Percentiles rank a stretch among this genome's conserved stretches.
These are phyloP conservation scores for Choiromyces venosus DNA, from an alignment of 495 filamentous ascomycete species.

Conservation along the genomic window DNA sequence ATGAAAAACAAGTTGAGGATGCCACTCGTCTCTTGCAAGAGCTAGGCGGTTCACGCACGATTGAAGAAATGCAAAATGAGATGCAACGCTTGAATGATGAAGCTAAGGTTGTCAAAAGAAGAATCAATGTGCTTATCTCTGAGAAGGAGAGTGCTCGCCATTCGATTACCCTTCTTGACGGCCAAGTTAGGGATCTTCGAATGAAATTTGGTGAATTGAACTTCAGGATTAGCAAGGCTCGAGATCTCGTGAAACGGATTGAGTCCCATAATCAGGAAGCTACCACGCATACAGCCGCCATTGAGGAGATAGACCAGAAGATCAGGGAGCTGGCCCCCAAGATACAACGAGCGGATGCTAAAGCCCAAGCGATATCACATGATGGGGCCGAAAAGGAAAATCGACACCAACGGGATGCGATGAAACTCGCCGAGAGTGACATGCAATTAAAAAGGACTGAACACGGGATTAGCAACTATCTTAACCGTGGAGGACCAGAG, in stretches of 20 bases:
- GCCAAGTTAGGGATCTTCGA: conserved; percentile 62
- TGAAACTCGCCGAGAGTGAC: conserved; percentile 63
- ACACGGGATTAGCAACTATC: conserved; percentile 72
- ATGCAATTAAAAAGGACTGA: conserved; percentile 70
- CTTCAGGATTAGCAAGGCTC: conserved; percentile 73
- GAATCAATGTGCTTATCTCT: conserved; percentile 55
- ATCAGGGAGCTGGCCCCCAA: conserved; percentile 65
- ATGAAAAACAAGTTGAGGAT: conserved; percentile 64
- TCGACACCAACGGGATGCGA: conserved; percentile 64
- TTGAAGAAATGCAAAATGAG: conserved; percentile 79
- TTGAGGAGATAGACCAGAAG: conserved; percentile 53
- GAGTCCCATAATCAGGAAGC: conserved; percentile 65
- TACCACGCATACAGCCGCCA: conserved; percentile 52
- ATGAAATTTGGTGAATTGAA: conserved; percentile 63
- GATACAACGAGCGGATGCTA: conserved; percentile 64
- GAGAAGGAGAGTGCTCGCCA: conserved; percentile 68
- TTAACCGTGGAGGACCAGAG: conserved; percentile 64
- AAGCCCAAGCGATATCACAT: conserved; percentile 67
- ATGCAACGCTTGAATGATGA: conserved; percentile 64
- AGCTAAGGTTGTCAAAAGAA: conserved; percentile 55
- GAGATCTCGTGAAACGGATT: conserved; percentile 59
- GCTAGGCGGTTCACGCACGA: conserved; percentile 55
- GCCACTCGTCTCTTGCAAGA: conserved; percentile 66
- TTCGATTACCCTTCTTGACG: conserved; percentile 62
- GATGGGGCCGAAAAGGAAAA: conserved; percentile 68